These are phyloP conservation scores for Chloranthus sessilifolius DNA, from an alignment of 164 flowering plant species.

Conservation along the genomic window DNA sequence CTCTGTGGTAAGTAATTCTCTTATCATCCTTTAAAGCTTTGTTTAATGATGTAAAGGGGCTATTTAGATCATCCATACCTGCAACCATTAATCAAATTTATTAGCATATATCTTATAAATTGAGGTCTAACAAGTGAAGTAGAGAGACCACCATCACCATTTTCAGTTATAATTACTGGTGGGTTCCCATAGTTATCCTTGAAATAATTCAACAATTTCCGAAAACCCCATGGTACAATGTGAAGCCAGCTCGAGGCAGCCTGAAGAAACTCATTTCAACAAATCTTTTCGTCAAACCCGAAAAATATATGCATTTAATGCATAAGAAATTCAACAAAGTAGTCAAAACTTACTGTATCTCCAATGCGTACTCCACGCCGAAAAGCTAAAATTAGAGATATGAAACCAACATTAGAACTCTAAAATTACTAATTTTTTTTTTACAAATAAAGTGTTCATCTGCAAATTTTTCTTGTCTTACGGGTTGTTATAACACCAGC, in stretches of 20 bases:
- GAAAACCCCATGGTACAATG: slow-evolving; percentile 88
- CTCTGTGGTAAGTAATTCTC: slow-evolving; percentile 71
- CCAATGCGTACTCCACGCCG: slow-evolving; percentile 57
- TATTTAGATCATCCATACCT: slow-evolving; percentile 87
- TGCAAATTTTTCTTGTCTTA: slow-evolving; percentile 28
- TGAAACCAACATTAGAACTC: slow-evolving; percentile 5
- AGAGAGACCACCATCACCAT: slow-evolving; percentile 38
- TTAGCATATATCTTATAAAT: not conserved
- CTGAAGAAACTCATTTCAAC: slow-evolving; percentile 11
- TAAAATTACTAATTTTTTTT: too few relatives aligned
- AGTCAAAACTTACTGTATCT: slow-evolving; percentile 50
- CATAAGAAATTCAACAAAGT: not conserved
- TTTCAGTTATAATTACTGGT: slow-evolving; percentile 77
- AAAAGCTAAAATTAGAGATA: slow-evolving; percentile 35
- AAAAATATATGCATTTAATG: not conserved
- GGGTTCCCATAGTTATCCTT: slow-evolving; percentile 72
- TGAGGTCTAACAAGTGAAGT: not conserved
- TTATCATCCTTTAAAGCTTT: slow-evolving; percentile 64
- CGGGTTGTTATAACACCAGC: slow-evolving; percentile 59
- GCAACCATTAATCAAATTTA: slow-evolving; percentile 12
- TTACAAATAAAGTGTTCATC: too few relatives aligned
- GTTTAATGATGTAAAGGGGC: slow-evolving; percentile 25
- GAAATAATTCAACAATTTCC: slow-evolving; percentile 47
- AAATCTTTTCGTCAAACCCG: not conserved
- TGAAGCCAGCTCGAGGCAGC: slow-evolving; percentile 82